phyloP scores from a whole-genome alignment of 495 filamentous ascomycete genomes.

The Usnea hakonensis region DNA sequence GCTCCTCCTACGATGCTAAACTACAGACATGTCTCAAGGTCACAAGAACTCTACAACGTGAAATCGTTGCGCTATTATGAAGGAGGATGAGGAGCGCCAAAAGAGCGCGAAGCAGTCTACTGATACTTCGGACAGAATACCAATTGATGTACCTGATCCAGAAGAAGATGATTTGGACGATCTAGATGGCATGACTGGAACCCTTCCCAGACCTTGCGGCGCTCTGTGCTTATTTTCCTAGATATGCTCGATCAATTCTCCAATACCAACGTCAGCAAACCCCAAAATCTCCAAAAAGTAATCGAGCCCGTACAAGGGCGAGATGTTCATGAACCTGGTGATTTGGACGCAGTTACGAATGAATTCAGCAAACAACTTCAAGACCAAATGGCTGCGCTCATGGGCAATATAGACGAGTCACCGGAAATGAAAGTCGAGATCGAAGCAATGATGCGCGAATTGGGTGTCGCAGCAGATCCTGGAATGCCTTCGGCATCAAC shows the following conservation, averaged over 20 bases:
- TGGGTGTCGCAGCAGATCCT: constrained; percentile 43
- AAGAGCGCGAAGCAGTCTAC: neutral
- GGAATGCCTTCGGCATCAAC: constrained; percentile 20
- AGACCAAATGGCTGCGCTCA: constrained; percentile 66
- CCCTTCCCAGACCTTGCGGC: neutral
- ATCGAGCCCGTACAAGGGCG: constrained; percentile 36
- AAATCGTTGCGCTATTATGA: constrained; percentile 18
- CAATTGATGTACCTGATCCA: constrained; percentile 54
- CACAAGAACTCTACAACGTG: neutral
- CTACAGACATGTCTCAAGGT: neutral
- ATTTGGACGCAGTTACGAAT: constrained; percentile 27
- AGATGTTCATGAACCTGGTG: constrained; percentile 33
- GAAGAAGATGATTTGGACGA: constrained; percentile 88
- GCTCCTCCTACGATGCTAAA: neutral
- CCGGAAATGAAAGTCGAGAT: constrained; percentile 83
- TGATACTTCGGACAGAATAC: constrained; percentile 1
- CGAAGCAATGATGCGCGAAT: constrained; percentile 73
- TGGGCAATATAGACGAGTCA: constrained; percentile 58
- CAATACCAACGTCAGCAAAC: constrained; percentile 35
- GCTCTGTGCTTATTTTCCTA: constrained; percentile 29
- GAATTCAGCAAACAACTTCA: constrained; percentile 81
- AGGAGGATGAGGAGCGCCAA: constrained; percentile 18
- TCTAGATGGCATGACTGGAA: constrained; percentile 59
- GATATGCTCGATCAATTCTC: constrained; percentile 91
- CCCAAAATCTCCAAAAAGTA: constrained; percentile 18